Evolutionary conservation across 164 flowering plant genomes (phyloP), one percentile per base, ranked within the genome.

Genomic region (Stephania cephalantha): DNA sequence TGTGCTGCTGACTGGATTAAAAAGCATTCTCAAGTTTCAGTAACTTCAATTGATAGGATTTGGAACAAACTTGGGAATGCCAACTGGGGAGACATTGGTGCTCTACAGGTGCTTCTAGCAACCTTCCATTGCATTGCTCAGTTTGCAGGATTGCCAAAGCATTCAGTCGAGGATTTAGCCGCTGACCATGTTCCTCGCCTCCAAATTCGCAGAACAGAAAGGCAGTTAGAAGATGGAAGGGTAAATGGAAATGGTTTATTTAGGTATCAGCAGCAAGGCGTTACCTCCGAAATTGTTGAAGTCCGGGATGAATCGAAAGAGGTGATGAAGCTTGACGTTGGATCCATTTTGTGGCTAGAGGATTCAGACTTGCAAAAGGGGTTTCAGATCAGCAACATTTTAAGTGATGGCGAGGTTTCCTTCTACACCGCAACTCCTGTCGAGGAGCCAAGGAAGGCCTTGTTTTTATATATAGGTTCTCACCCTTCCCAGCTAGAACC

Each of bases 21-120:
- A 78, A 78, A 71, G 11, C 90, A 91, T 84, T 83, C 90, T 13
- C 81, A 73, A 50, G 73, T 94, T 71, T 25, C 86, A 4, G 88
- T 92, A 46, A 89, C 98, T 63, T 90, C 92, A 0, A 77, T 90
- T 68, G 93, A 91, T 75, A 85, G 90, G 72, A 85, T 94, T 50
- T 94, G 98, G 97, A 94, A 91, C 87, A 90, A 92, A 83, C 91
- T 94, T 70, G 98, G 98, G 71, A 94, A 91, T 88, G 97, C 94
- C 71, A 92, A 92, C 73, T 94, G 98, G 98, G 87, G 91, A 71
- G 98, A 94, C 79, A 77, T 92, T 58, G 98, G 95, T 30, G 84
- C 92, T 72, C 79, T 92, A 2, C 97, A 90, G 81, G 77, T 84
- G 45, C 90, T 92, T 70, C 84, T 90, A 45, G 98, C 97, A 6